Conservation (phyloP, 805 yeast genomes). For the Saturnispora sekii region DNA sequence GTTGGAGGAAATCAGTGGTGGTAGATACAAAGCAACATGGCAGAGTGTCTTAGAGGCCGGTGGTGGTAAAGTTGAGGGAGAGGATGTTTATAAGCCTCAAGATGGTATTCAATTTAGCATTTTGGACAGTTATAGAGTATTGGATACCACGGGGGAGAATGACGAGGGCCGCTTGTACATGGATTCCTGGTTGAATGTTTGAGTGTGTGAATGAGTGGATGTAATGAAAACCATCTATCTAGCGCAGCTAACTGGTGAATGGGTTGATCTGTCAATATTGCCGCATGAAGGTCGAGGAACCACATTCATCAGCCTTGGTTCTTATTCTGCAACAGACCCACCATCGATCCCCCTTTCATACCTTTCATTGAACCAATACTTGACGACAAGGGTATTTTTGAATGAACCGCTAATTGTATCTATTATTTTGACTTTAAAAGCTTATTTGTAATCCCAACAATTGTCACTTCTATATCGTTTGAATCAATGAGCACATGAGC, state of each 20-base stretch:
- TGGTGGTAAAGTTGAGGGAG: slow-evolving; percentile 29
- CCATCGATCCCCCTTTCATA: no score
- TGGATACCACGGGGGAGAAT: slow-evolving; percentile 14
- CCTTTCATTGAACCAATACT: no score
- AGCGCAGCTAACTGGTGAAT: not conserved
- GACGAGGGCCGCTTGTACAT: slow-evolving; percentile 15
- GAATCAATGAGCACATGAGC: not conserved
- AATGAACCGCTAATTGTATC: no score
- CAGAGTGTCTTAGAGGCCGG: slow-evolving; percentile 70
- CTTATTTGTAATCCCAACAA: no score
- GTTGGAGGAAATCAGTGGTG: slow-evolving; percentile 53
- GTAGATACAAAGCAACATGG: slow-evolving; percentile 74
- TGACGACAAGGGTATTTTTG: no score
- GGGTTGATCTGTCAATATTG: no score
- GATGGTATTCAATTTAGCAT: slow-evolving; percentile 23
- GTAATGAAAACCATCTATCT: not conserved
- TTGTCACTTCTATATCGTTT: no score
- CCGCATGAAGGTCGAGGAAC: no score
- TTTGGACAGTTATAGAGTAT: slow-evolving; percentile 25
- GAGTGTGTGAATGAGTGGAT: not conserved
- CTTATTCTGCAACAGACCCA: no score
- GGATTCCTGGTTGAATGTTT: slow-evolving; percentile 25
- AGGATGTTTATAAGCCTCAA: slow-evolving; percentile 23
- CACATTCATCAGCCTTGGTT: no score
- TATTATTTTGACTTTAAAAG: no score